phyloP scores from a whole-genome alignment of 768 basidiomycete species.

The Tricholoma hemisulphureum region DNA sequence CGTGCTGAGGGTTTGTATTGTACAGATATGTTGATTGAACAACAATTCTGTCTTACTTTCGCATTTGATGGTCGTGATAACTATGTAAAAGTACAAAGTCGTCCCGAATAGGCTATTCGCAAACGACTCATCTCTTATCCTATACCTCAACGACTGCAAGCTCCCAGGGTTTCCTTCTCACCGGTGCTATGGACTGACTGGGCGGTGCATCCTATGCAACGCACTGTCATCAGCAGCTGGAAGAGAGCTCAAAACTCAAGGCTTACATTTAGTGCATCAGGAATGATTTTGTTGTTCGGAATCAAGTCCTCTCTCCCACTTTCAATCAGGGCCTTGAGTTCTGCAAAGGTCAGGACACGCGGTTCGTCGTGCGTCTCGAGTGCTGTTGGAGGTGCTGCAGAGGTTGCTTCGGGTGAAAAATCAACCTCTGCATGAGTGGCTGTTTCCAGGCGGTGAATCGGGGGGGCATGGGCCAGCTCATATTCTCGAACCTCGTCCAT shows the following conservation, averaged over 20 bases:
- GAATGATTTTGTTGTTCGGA: conserved; percentile 75
- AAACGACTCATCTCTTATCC: not conserved
- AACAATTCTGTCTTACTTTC: not conserved
- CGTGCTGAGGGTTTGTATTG: not conserved
- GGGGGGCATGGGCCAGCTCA: conserved; percentile 21
- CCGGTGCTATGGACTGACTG: conserved; percentile 50
- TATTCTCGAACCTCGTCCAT: conserved; percentile 41
- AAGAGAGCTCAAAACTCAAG: not conserved
- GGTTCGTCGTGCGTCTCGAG: conserved; percentile 40
- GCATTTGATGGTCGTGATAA: not conserved
- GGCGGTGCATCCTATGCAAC: conserved; percentile 49
- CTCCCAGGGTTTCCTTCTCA: conserved; percentile 74
- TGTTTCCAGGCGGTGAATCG: not conserved
- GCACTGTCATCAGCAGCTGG: not conserved
- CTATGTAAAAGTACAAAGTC: not conserved
- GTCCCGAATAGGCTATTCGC: not conserved
- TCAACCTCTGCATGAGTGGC: not conserved
- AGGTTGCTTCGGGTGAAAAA: not conserved
- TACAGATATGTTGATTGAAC: too few relatives aligned
- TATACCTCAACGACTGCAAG: not conserved
- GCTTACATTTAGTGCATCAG: conserved; percentile 63
- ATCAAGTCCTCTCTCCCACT: conserved; percentile 70
- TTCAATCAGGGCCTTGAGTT: conserved; percentile 70
- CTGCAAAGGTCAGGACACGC: conserved; percentile 59
- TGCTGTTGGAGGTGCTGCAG: not conserved